phyloP scores from a whole-genome alignment of 495 filamentous ascomycete species.

The Chaetomium fimeti region DNA sequence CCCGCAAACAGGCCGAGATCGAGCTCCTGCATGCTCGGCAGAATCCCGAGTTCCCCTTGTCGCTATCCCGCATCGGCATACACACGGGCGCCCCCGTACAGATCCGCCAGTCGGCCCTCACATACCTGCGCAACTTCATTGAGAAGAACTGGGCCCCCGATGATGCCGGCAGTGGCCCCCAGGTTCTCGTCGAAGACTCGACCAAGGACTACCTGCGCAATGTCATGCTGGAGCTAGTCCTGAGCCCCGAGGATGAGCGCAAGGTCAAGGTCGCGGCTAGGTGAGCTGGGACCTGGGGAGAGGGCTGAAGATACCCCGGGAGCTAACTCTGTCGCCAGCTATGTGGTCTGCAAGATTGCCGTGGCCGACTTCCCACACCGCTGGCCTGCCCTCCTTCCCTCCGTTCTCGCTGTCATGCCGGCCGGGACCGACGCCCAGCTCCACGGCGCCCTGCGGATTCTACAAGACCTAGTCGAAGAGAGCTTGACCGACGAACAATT shows the following conservation, averaged over 20 bases:
- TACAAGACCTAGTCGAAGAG: slow-evolving; percentile 89
- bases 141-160: slow-evolving; percentile 68
- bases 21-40: slow-evolving; percentile 65
- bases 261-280: slow-evolving; percentile 82
- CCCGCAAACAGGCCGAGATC: slow-evolving; percentile 75
- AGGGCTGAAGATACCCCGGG: neutral
- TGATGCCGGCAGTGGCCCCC: slow-evolving; percentile 60
- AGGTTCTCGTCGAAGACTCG: slow-evolving; percentile 62
- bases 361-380: slow-evolving; percentile 88
- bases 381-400: slow-evolving; percentile 83
- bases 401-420: slow-evolving; percentile 72
- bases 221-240: slow-evolving; percentile 69
- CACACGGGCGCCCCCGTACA: slow-evolving; percentile 67
- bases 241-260: slow-evolving; percentile 70
- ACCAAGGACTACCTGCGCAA: slow-evolving; percentile 71
- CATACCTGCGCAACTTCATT: slow-evolving; percentile 77
- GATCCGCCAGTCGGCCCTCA: slow-evolving; percentile 78
- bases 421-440: slow-evolving; percentile 70
- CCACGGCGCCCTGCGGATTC: slow-evolving; percentile 82
- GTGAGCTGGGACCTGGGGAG: slow-evolving; percentile 32
- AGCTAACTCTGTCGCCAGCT: slow-evolving; percentile 45
- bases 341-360: slow-evolving; percentile 94
- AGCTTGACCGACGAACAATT: slow-evolving; percentile 92
- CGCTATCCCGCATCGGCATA: slow-evolving; percentile 73
- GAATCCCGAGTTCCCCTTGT: slow-evolving; percentile 68